Base-by-base conservation (phyloP, 2,329 filamentous ascomycete genomes). In the Passalora sequoiae region DNA sequence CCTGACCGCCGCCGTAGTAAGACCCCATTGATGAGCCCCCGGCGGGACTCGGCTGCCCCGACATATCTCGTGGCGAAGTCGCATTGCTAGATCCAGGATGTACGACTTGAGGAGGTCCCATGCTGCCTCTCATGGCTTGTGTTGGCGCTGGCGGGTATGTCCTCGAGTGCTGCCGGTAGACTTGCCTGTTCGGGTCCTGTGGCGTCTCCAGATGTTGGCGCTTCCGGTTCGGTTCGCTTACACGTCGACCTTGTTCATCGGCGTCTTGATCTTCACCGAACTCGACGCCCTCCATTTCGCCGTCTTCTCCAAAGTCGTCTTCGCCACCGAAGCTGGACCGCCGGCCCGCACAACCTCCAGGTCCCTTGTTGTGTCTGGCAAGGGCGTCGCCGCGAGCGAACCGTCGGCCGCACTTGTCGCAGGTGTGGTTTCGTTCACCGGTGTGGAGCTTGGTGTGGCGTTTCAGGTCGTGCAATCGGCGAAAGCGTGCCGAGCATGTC, bases 371-470 rank as follows among this genome's bases (percentile, higher is more conserved):
- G 64, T 98, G 92, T 47, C 92, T 81, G 32, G 92, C 92, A 41
- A 98, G 70, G 19, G 92, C 92, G 72, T 98, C 92, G 9, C 92
- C 92, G 53, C 92, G 83, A 32, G 92, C 92, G 68, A 98, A 98
- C 55, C 89, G 87, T 49, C 92, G 81, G 54, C 94, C 88, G 64
- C 92, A 98, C 64, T 94, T 96, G 29, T 86, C 85, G 60, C 92
- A 98, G 7, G 92, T 85, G 59, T 98, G 92, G 9, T 89, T 89
- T 60, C 94, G 83, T 70, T 98, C 92, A 43, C 92, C 92, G 0
- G 91, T 97, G 62, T 98, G 92, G 16, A 98, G 77, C 68, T 98
- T 98, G 53, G 85, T 89, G 64, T 98, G 92, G 29, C 92, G 81
- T 71, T 98, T 98, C 54, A 98, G 69, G 61, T 98, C 92, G 63